Percentiles rank a stretch among this genome's conserved stretches.
Conservation (phyloP, 2,329 filamentous ascomycete genomes). For the Cordyceps javanica region DNA sequence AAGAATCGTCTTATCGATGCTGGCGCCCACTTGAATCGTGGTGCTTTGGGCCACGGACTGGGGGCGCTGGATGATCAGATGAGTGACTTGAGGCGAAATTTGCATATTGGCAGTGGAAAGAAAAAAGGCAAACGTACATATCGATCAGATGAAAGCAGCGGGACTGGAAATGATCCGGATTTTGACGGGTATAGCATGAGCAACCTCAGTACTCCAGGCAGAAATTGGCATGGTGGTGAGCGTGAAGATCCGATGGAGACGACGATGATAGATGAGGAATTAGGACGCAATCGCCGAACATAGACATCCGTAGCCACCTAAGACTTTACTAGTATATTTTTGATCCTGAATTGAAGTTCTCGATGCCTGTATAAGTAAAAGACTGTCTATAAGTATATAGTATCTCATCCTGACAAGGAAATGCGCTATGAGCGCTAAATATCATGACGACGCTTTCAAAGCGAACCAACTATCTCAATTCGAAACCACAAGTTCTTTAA, state of each 20-base stretch:
- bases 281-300: not conserved
- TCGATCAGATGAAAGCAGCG: slow-evolving; percentile 21
- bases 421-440: not conserved
- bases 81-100: slow-evolving; percentile 28
- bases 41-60: slow-evolving; percentile 29
- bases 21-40: slow-evolving; percentile 30
- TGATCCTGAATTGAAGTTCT: not conserved
- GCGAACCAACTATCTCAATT: not conserved
- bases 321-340: not conserved
- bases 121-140: slow-evolving; percentile 19
- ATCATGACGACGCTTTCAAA: not conserved
- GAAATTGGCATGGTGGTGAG: not conserved
- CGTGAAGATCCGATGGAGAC: slow-evolving; percentile 10
- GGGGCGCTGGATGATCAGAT: slow-evolving; percentile 32
- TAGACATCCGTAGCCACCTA: not conserved
- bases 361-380: not conserved
- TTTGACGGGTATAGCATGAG: slow-evolving; percentile 13
- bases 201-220: slow-evolving; percentile 9
- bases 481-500: slow-evolving; percentile 4
- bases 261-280: slow-evolving; percentile 1
- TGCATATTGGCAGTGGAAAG: slow-evolving; percentile 23
- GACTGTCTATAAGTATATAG: not conserved
- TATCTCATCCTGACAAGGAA: not conserved
- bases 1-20: slow-evolving; percentile 52
- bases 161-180: slow-evolving; percentile 9